These are phyloP conservation scores for Cetraspora pellucida DNA, from an alignment of 192 early-diverging fungal genomes.

Conservation along the genomic window DNA sequence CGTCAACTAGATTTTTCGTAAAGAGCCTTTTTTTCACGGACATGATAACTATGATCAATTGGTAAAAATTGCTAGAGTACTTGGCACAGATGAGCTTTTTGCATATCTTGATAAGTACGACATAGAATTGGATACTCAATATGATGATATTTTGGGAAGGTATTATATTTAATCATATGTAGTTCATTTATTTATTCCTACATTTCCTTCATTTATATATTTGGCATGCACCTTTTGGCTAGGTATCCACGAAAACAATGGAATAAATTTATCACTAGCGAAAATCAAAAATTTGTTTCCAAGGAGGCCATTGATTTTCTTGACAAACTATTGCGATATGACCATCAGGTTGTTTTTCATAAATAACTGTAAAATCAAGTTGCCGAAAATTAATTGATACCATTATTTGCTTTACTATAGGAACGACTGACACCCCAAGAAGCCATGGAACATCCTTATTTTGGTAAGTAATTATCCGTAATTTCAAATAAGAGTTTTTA, in stretches of 20 bases:
- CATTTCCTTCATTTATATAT: not conserved
- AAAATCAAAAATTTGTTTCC: constrained; percentile 85
- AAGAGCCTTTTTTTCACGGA: constrained; percentile 99
- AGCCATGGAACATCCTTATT: constrained; percentile 92
- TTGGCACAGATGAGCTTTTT: constrained; percentile 95
- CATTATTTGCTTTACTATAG: constrained; percentile 4
- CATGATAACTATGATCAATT: constrained; percentile 99
- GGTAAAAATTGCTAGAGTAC: constrained; percentile 97
- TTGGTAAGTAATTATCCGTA: constrained; percentile 42
- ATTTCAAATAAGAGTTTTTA: not conserved
- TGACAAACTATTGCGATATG: constrained; percentile 88
- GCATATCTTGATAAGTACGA: constrained; percentile 95
- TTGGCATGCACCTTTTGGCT: not conserved
- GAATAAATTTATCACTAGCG: constrained; percentile 80
- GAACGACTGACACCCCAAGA: constrained; percentile 82
- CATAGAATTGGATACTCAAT: constrained; percentile 86
- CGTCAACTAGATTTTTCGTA: constrained; percentile 85
- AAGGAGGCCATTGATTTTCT: constrained; percentile 92
- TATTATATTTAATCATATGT: constrained; percentile 27
- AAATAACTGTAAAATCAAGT: not conserved
- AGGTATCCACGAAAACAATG: constrained; percentile 89
- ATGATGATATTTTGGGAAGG: constrained; percentile 91
- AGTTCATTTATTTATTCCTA: not conserved
- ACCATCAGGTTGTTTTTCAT: constrained; percentile 68
- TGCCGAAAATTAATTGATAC: not conserved